A percentile compares a stretch with the other conserved stretches of the same genome.
phyloP scores from a whole-genome alignment of 2,329 filamentous ascomycete species.

The Trichophaea hybrida region DNA sequence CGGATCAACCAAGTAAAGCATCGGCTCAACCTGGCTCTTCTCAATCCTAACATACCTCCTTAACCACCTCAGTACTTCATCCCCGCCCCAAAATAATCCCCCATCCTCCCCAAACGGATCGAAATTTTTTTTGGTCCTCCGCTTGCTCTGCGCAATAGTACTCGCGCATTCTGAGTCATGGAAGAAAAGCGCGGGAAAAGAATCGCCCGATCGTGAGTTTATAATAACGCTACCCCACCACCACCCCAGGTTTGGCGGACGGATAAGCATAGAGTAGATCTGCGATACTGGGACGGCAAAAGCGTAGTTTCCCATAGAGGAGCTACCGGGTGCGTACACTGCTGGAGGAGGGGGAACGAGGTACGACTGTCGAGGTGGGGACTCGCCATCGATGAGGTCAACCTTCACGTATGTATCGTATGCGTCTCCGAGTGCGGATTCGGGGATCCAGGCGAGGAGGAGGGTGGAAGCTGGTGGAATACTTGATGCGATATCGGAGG shows the following conservation, averaged over 20 bases:
- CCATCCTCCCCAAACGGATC: conserved; percentile 78
- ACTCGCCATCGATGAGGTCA: conserved; percentile 67
- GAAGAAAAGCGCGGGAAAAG: conserved; percentile 91
- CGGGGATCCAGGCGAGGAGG: conserved; percentile 84
- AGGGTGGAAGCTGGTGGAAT: conserved; percentile 47
- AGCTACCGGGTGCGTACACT: conserved; percentile 46
- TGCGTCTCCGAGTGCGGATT: conserved; percentile 71
- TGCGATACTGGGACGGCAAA: conserved; percentile 84
- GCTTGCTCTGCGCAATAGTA: conserved; percentile 87
- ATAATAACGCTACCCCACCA: conserved; percentile 95
- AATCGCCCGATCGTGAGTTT: conserved; percentile 79
- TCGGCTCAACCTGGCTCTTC: conserved; percentile 70
- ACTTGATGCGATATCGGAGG: conserved; percentile 34
- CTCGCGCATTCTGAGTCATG: conserved; percentile 94
- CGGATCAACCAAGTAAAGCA: conserved; percentile 82
- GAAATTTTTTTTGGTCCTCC: conserved; percentile 65
- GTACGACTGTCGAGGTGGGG: conserved; percentile 70
- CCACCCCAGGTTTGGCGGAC: conserved; percentile 89
- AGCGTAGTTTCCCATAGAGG: conserved; percentile 58
- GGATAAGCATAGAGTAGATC: conserved; percentile 78
- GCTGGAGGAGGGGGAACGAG: conserved; percentile 86
- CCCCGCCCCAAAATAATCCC: conserved; percentile 91
- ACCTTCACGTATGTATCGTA: conserved; percentile 90
- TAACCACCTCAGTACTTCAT: conserved; percentile 86
- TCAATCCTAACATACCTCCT: conserved; percentile 72